Evolutionary conservation across 2,329 filamentous ascomycete genomes (phyloP), one percentile per base, ranked within the genome.

Genomic region (Trichophyton verrucosum): DNA sequence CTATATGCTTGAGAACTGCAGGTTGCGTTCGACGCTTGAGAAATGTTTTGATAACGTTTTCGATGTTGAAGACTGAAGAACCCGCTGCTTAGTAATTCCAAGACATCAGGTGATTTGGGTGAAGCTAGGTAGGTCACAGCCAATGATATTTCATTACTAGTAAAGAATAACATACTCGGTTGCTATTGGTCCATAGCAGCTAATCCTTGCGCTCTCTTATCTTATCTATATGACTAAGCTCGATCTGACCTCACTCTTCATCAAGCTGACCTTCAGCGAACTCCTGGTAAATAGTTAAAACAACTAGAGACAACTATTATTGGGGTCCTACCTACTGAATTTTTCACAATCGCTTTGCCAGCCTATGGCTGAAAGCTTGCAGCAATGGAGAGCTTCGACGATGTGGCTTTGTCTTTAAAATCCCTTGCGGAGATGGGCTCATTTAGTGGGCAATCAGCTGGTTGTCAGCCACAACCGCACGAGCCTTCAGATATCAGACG

Each of bases 371-470:
- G 27, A 3, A 11, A 33, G 5, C 13, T 33, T 3, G 3, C 30
- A 42, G 7, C 3, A 51, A 75, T 76, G 74, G 71, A 75, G 67
- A 75, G 73, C 65, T 72, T 74, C 38, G 71, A 74, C 61, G 71
- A 74, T 61, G 69, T 71, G 53, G 63, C 69, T 57, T 68, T 68
- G 4, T 64, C 69, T 36, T 60, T 65, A 51, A 71, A 71, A 44
- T 55, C 63, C 27, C 60, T 61, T 30, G 66, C 68, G 36, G 69
- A 68, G 40, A 63, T 65, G 36, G 61, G 64, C 59, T 61, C 62
- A 60, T 60, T 64, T 11, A 65, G 67, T 47, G 63, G 66, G 13
- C 62, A 62, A 56, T 65, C 65, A 49, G 66, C 65, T 49, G 56
- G 65, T 38, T 58, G 61, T 22, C 60, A 55, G 24, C 62, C 58